Base-by-base conservation (phyloP, 2,329 filamentous ascomycete species). In the Aspergillus fischeri region DNA sequence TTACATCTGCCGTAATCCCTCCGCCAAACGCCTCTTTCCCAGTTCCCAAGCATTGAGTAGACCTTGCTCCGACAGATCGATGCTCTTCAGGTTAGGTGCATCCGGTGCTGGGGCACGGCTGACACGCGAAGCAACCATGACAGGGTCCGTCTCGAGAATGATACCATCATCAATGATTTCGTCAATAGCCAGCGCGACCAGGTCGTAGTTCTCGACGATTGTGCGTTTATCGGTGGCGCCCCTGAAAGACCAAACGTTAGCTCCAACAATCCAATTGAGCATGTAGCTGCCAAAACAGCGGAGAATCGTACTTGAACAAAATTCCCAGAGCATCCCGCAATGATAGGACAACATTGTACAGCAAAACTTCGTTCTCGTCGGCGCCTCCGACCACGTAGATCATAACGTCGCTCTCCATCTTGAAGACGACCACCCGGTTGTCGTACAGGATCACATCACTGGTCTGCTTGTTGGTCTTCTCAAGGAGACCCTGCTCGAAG, bases 371-470 rank as follows among this genome's bases (percentile, higher is more conserved):
- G 76, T 97, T 99, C 83, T 99, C 94, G 53, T 97, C 91, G 53
- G 90, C 83, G 54, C 88, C 86, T 63, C 93, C 93, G 10, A 99
- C 90, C 27, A 97, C 89, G 74, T 97, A 97, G 49, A 90, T 85
- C 89, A 97, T 97, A 56, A 97, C 90, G 75, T 99, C 94, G 67
- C 90, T 92, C 81, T 99, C 94, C 80, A 89, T 89, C 86, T 99
- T 99, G 83, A 97, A 99, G 53, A 97, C 88, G 55, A 97, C 91
- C 60, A 99, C 89, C 69, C 91, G 86, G 79, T 95, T 95, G 78
- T 99, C 94, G 78, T 97, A 97, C 55, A 99, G 86, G 67, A 99
- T 95, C 68, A 99, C 94, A 78, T 97, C 94, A 67, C 89, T 91
- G 14, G 86, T 92, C 79, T 95, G 91, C 82, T 97, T 99, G 65